Percentiles rank a stretch among this genome's conserved stretches.
phyloP scores from a whole-genome alignment of 2,329 filamentous ascomycete genomes.

The Scedosporium apiospermum region DNA sequence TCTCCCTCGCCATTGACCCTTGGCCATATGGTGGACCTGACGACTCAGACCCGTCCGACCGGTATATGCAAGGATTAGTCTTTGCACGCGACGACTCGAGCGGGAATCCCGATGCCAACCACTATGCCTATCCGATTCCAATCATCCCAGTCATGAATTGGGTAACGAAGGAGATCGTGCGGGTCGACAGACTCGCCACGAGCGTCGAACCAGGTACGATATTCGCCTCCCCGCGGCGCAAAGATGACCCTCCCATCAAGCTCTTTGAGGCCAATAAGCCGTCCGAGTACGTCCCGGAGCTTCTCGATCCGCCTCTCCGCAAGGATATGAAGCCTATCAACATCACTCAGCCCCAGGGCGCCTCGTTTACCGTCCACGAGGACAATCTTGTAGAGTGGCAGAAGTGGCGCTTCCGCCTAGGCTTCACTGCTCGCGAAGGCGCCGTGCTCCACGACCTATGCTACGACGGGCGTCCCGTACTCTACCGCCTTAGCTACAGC shows the following conservation, averaged over 20 bases:
- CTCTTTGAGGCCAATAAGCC: conserved; percentile 31
- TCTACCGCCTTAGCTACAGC: conserved; percentile 57
- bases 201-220: conserved; percentile 31
- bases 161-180: conserved; percentile 41
- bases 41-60: conserved; percentile 27
- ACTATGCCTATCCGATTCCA: conserved; percentile 53
- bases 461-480: conserved; percentile 55
- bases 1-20: conserved; percentile 34
- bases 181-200: conserved; percentile 47
- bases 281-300: conserved; percentile 39
- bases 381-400: conserved; percentile 48
- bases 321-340: conserved; percentile 59
- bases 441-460: conserved; percentile 60
- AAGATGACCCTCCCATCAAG: conserved; percentile 23
- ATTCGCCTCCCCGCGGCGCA: neutral
- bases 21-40: conserved; percentile 57
- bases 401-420: conserved; percentile 60
- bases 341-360: conserved; percentile 59
- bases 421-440: conserved; percentile 62
- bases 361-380: conserved; percentile 50
- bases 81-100: conserved; percentile 33
- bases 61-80: conserved; percentile 40
- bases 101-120: conserved; percentile 46
- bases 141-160: conserved; percentile 51
- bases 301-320: conserved; percentile 36